Evolutionary conservation across 306 rosid genomes (phyloP).

Genomic region (Begonia loranthoides): DNA sequence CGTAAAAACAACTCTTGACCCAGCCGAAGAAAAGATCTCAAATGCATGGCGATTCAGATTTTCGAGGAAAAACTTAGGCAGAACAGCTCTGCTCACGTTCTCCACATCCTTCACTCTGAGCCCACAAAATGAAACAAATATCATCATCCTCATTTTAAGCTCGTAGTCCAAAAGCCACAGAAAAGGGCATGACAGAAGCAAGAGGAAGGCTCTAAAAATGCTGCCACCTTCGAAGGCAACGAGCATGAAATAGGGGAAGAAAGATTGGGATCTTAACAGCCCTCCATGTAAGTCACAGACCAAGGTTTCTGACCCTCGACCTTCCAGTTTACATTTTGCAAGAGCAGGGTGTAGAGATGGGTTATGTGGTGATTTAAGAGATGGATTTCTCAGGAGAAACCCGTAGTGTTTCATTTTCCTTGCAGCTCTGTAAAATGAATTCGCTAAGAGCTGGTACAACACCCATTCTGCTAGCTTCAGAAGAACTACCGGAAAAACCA

Average conservation of each 20-base stretch:
- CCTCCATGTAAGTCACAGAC: conserved; percentile 47
- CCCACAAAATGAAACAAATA: conserved; percentile 60
- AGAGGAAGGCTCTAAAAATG: conserved; percentile 46
- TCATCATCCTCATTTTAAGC: conserved; percentile 36
- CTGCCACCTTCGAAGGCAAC: conserved; percentile 86
- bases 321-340: conserved; percentile 30
- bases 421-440: conserved; percentile 51
- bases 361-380: conserved; percentile 19
- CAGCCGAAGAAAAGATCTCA: conserved; percentile 41
- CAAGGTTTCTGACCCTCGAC: conserved; percentile 32
- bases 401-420: conserved; percentile 50
- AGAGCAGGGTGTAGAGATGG: conserved; percentile 30
- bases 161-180: conserved; percentile 42
- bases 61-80: conserved; percentile 78
- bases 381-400: conserved; percentile 16
- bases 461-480: conserved; percentile 44
- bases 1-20: conserved; percentile 42
- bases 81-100: conserved; percentile 39
- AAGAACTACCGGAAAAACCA: conserved; percentile 40
- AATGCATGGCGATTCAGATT: conserved; percentile 46
- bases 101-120: conserved; percentile 40
- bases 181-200: conserved; percentile 57
- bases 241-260: conserved; percentile 85
- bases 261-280: conserved; percentile 38
- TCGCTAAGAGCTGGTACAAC: conserved; percentile 47